Conservation (phyloP, 2,329 filamentous ascomycete species). For the Incumbomyces lentus region DNA sequence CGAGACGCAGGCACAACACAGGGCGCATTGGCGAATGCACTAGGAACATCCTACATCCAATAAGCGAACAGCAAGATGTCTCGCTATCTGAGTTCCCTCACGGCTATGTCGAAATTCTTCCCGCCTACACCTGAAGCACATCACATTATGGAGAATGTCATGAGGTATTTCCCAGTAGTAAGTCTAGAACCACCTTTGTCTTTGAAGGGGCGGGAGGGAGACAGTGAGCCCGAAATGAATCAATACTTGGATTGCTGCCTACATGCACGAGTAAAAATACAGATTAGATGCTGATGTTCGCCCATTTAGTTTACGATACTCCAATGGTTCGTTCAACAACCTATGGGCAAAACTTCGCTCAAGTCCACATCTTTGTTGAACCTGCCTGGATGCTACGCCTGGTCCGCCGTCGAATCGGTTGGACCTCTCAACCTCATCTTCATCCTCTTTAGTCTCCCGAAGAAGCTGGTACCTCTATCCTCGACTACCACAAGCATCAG, state of each 20-base stretch:
- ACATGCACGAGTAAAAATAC: too few relatives aligned
- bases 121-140: slow-evolving; percentile 32
- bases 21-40: too few relatives aligned
- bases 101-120: slow-evolving; percentile 26
- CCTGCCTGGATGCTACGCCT: slow-evolving; percentile 76
- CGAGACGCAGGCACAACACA: too few relatives aligned
- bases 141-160: slow-evolving; percentile 25
- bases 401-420: slow-evolving; percentile 78
- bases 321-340: slow-evolving; percentile 23
- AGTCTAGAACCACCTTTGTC: slow-evolving; percentile 16
- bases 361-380: slow-evolving; percentile 56
- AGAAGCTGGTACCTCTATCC: slow-evolving; percentile 25
- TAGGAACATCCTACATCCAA: too few relatives aligned
- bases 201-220: not conserved
- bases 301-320: not conserved
- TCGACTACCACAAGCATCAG: not conserved
- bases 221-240: too few relatives aligned
- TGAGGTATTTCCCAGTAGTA: slow-evolving; percentile 36
- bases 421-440: slow-evolving; percentile 71
- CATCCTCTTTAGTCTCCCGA: slow-evolving; percentile 60
- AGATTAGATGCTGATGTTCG: not conserved
- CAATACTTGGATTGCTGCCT: too few relatives aligned
- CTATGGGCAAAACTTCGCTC: slow-evolving; percentile 83
- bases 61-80: slow-evolving; percentile 12
- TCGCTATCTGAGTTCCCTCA: slow-evolving; percentile 18